These are phyloP conservation scores for Calonectria montana DNA, from an alignment of 2,329 filamentous ascomycete species.

Conservation along the genomic window DNA sequence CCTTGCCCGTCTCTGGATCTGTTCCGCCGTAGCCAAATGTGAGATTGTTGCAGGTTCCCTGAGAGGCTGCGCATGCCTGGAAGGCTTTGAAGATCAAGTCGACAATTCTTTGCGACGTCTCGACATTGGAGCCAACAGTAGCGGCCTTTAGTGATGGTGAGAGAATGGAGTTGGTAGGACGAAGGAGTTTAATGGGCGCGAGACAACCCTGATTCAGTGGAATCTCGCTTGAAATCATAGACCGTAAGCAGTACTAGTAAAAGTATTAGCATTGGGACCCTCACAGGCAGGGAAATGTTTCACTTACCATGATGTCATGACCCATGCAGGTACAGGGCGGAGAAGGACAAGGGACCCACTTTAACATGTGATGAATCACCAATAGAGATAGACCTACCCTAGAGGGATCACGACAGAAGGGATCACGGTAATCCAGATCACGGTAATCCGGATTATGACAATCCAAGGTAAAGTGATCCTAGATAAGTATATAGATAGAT, in stretches of 20 bases:
- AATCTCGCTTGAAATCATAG: constrained; percentile 83
- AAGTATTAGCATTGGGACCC: not conserved
- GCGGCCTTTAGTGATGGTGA: constrained; percentile 70
- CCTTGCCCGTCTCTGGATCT: constrained; percentile 9
- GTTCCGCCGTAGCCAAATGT: constrained; percentile 83
- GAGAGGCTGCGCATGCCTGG: constrained; percentile 79
- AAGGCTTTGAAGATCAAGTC: constrained; percentile 72
- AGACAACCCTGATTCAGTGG: constrained; percentile 89
- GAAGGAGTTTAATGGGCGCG: constrained; percentile 78
- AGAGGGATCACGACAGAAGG: too few species aligned
- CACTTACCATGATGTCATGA: constrained; percentile 13
- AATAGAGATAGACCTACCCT: too few species aligned
- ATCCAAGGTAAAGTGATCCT: too few species aligned
- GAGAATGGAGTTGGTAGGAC: constrained; percentile 78
- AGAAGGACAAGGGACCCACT: too few species aligned
- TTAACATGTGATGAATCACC: not conserved
- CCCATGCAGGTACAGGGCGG: too few species aligned
- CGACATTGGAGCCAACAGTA: constrained; percentile 84
- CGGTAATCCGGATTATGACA: too few species aligned
- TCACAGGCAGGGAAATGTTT: not conserved
- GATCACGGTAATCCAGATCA: too few species aligned
- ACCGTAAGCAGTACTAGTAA: constrained; percentile 76
- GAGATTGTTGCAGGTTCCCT: constrained; percentile 84
- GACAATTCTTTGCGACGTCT: constrained; percentile 53
- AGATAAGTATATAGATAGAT: too few species aligned